A percentile compares a stretch with the other conserved stretches of the same genome.
Conservation (phyloP, 805 yeast genomes). For the Spathaspora hagerdaliae region DNA sequence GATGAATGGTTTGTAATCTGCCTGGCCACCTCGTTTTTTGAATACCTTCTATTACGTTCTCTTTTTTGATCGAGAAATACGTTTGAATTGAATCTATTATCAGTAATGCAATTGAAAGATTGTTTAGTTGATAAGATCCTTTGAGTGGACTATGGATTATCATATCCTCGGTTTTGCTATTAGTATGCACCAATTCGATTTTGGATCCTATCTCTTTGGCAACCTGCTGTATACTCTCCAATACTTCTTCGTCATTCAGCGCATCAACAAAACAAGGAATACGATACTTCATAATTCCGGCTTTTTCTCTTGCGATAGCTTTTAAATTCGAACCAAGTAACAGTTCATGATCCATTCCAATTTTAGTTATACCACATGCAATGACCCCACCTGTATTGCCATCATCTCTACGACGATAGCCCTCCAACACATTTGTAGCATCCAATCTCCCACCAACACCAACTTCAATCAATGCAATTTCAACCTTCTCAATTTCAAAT, state of each 20-base stretch:
- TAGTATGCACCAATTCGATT: constrained; percentile 18
- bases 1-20: constrained; percentile 52
- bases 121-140: constrained; percentile 71
- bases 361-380: constrained; percentile 74
- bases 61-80: constrained; percentile 24
- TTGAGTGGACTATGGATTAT: constrained; percentile 47
- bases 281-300: constrained; percentile 70
- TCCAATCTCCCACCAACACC: constrained; percentile 91
- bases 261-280: constrained; percentile 73
- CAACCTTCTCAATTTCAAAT: constrained; percentile 56
- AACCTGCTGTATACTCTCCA: constrained; percentile 39
- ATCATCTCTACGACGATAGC: constrained; percentile 11
- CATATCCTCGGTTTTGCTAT: constrained; percentile 7
- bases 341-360: constrained; percentile 81
- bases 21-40: constrained; percentile 76
- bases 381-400: constrained; percentile 36
- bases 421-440: constrained; percentile 72
- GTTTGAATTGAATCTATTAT: constrained; percentile 6
- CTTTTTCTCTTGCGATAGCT: constrained; percentile 75
- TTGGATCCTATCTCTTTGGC: constrained; percentile 31
- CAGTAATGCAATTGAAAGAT: constrained; percentile 62
- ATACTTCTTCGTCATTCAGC: constrained; percentile 49
- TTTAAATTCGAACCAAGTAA: constrained; percentile 64
- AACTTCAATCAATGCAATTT: constrained; percentile 84
- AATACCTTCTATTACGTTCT: constrained; percentile 49